Evolutionary conservation across 2,329 filamentous ascomycete species (phyloP).

Genomic region (Sclerotinia subarctica): DNA sequence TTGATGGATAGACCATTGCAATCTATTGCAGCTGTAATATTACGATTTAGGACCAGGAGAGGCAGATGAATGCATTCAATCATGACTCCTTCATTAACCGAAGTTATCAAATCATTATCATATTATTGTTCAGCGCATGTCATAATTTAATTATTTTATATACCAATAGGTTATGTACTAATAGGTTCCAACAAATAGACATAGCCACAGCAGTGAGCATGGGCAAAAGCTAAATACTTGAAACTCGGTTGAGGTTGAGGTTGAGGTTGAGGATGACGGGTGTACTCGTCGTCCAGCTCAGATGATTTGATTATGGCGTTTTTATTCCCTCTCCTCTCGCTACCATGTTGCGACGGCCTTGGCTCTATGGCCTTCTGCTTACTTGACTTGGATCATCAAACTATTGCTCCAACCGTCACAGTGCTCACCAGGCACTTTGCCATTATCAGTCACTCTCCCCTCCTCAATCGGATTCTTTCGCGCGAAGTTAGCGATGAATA

Average conservation of each 20-base stretch:
- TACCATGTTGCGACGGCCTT: constrained; percentile 1
- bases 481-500: constrained; percentile 20
- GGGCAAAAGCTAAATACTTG: not conserved
- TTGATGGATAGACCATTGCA: not conserved
- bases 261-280: constrained; percentile 9
- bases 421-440: not conserved
- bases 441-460: constrained; percentile 9
- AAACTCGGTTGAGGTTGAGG: constrained; percentile 9
- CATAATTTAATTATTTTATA: not conserved
- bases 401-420: constrained; percentile 13
- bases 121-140: not conserved
- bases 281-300: constrained; percentile 14
- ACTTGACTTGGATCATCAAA: not conserved
- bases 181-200: not conserved
- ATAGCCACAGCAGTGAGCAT: not conserved
- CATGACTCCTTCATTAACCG: constrained; percentile 11
- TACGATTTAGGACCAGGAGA: not conserved
- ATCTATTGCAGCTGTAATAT: constrained; percentile 4
- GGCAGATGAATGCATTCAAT: constrained; percentile 12
- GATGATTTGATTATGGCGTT: constrained; percentile 11
- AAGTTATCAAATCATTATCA: not conserved
- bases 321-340: not conserved
- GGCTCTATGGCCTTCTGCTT: not conserved
- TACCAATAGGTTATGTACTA: not conserved
- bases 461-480: constrained; percentile 2